Evolutionary conservation across 1,139 yeast species (phyloP).

Genomic region (Entelexis sorbosivorans): DNA sequence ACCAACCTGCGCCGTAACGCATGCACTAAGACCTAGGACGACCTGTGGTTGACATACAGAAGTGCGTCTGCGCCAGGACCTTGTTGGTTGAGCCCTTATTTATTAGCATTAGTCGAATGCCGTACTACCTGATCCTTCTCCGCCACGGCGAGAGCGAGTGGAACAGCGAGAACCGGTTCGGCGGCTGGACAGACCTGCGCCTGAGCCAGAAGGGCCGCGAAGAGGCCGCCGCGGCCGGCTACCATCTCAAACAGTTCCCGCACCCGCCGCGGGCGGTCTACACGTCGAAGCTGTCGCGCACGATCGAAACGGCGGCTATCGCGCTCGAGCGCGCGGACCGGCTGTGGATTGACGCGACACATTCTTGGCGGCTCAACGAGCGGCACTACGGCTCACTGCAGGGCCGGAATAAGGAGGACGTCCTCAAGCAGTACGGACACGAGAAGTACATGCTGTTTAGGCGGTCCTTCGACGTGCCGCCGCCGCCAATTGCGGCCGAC

Average conservation of each 20-base stretch:
- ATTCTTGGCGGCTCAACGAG: constrained; percentile 20
- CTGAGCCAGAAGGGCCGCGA: constrained; percentile 16
- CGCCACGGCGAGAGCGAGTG: constrained; percentile 23
- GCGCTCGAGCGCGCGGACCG: constrained; percentile 19
- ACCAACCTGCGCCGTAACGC: background rate
- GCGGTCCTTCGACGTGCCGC: constrained; percentile 20
- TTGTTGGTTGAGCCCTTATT: background rate
- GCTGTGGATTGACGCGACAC: constrained; percentile 19
- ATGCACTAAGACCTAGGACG: background rate
- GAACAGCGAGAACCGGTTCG: constrained; percentile 18
- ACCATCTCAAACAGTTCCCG: constrained; percentile 5
- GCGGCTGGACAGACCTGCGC: constrained; percentile 20
- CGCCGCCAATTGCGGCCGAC: constrained; percentile 20
- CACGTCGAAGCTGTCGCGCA: constrained; percentile 20
- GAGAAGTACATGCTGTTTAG: constrained; percentile 21
- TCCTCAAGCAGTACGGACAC: constrained; percentile 18
- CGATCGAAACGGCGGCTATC: constrained; percentile 19
- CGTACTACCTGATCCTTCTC: constrained; percentile 16
- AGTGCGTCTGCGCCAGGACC: background rate
- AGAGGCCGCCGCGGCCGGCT: constrained; percentile 21
- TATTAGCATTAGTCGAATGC: constrained; percentile 6
- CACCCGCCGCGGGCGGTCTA: constrained; percentile 16
- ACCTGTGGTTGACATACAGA: background rate
- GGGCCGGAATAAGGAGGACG: constrained; percentile 21
- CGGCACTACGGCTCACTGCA: constrained; percentile 23